phyloP scores from a whole-genome alignment of 2,329 filamentous ascomycete genomes.

The Ophiostoma ulmi region DNA sequence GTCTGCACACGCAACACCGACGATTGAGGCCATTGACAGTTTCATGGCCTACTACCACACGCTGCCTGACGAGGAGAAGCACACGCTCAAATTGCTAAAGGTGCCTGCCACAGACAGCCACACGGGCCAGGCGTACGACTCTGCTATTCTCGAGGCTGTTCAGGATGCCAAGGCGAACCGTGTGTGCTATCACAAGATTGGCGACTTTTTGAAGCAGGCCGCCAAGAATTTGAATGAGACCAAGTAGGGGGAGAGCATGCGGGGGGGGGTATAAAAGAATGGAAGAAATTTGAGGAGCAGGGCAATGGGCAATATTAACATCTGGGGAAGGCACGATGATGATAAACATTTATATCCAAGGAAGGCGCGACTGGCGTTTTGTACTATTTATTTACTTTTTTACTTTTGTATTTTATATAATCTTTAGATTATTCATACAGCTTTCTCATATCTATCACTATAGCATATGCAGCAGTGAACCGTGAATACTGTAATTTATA shows the following conservation, averaged over 20 bases:
- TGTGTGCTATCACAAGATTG: conserved; percentile 29
- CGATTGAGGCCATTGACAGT: conserved; percentile 30
- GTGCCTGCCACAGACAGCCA: conserved; percentile 32
- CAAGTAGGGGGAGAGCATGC: background rate
- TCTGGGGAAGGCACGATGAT: background rate
- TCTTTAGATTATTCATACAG: background rate
- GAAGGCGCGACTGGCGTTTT: background rate
- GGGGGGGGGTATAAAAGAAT: background rate
- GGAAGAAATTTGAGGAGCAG: background rate
- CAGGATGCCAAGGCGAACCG: conserved; percentile 32
- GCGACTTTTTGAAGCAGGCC: conserved; percentile 27
- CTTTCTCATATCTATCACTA: no score
- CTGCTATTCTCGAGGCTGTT: conserved; percentile 31
- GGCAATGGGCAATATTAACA: background rate
- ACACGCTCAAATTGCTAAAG: conserved; percentile 29
- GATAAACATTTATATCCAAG: background rate
- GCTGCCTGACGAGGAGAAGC: conserved; percentile 30
- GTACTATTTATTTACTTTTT: background rate
- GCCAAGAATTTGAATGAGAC: conserved; percentile 21
- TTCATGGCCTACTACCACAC: conserved; percentile 31
- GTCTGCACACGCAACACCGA: conserved; percentile 27
- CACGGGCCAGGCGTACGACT: conserved; percentile 32
- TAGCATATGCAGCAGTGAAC: background rate
- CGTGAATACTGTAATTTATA: background rate
- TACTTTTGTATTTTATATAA: background rate